Base-by-base conservation (phyloP, 2,329 filamentous ascomycete genomes). In the Macroventuria anomochaeta region DNA sequence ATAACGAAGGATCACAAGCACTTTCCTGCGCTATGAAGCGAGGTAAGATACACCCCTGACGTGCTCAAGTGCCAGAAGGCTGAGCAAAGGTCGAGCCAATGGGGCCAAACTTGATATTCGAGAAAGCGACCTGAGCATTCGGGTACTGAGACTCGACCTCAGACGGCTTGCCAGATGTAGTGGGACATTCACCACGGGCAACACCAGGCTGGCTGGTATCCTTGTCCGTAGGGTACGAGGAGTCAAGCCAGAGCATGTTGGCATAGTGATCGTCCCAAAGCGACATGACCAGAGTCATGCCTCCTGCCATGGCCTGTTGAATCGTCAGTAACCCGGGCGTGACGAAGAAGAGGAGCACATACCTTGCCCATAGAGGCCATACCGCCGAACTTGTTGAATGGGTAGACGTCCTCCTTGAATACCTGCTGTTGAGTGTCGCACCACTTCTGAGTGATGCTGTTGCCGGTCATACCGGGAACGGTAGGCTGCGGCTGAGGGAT, bases 211-310 rank as follows among this genome's bases (percentile, higher is more conserved):
- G 49, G 20, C 54, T 61, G 8, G 61, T 43, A 41, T 72, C 62
- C 47, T 59, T 67, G 48, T 74, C 66, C 36, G 77, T 75, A 15
- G 87, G 86, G 75, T 83, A 88, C 63, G 76, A 82, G 58, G 81
- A 83, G 76, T 91, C 42, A 11, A 53, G 32, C 50, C 88, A 91
- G 64, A 88, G 81, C 87, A 91, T 90, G 73, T 88, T 81, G 65
- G 81, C 75, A 60, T 83, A 75, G 74, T 89, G 83, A 72, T 89
- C 87, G 67, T 88, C 84, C 80, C 81, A 83, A 54, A 86, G 74
- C 41, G 77, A 80, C 78, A 89, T 80, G 53, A 87, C 84, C 8
- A 88, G 78, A 21, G 86, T 84, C 83, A 87, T 85, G 13, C 84
- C 84, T 25, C 31, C 28, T n/a, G 39, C 80, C 80, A 83, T 57